A percentile compares a stretch with the other conserved stretches of the same genome.
Conservation (phyloP, 495 filamentous ascomycete genomes). For the Penicillium odoratum region DNA sequence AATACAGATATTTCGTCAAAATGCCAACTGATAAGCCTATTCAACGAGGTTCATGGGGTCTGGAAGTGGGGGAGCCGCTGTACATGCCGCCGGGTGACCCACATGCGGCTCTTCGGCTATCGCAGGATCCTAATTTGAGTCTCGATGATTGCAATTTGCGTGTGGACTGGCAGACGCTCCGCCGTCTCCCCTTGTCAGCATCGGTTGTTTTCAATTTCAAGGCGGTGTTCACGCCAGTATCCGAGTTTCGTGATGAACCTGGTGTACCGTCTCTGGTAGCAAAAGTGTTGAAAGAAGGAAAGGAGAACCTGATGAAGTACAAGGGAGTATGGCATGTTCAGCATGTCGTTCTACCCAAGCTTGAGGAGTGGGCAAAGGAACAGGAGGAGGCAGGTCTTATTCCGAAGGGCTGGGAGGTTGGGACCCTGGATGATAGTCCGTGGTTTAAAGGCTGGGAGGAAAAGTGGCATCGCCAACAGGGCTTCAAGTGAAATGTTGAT, state of each 20-base stretch:
- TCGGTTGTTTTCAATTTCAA: slow-evolving; percentile 90
- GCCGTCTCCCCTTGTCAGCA: slow-evolving; percentile 74
- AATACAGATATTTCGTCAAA: slow-evolving; percentile 72
- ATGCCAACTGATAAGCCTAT: slow-evolving; percentile 74
- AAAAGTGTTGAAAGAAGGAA: slow-evolving; percentile 71
- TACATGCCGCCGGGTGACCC: slow-evolving; percentile 78
- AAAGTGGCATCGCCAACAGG: slow-evolving; percentile 79
- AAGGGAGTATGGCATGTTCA: slow-evolving; percentile 86
- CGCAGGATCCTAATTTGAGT: slow-evolving; percentile 56
- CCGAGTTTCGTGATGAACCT: slow-evolving; percentile 72
- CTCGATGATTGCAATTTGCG: slow-evolving; percentile 68
- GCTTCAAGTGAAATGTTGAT: slow-evolving; percentile 46
- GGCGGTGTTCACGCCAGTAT: slow-evolving; percentile 76
- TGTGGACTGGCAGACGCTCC: slow-evolving; percentile 92
- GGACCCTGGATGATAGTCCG: slow-evolving; percentile 79
- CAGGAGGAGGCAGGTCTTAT: slow-evolving; percentile 66
- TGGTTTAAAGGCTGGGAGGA: slow-evolving; percentile 82
- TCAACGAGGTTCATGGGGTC: slow-evolving; percentile 84
- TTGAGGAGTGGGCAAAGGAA: slow-evolving; percentile 69
- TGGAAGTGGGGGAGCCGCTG: slow-evolving; percentile 75
- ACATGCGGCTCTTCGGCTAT: slow-evolving; percentile 56
- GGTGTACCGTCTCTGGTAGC: slow-evolving; percentile 67
- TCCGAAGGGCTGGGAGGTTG: slow-evolving; percentile 64
- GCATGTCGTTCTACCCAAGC: slow-evolving; percentile 66
- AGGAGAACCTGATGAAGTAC: slow-evolving; percentile 74